Evolutionary conservation across 163 green algal genomes (phyloP), one percentile per base, ranked within the genome.

Genomic region (Scenedesmus sp.): DNA sequence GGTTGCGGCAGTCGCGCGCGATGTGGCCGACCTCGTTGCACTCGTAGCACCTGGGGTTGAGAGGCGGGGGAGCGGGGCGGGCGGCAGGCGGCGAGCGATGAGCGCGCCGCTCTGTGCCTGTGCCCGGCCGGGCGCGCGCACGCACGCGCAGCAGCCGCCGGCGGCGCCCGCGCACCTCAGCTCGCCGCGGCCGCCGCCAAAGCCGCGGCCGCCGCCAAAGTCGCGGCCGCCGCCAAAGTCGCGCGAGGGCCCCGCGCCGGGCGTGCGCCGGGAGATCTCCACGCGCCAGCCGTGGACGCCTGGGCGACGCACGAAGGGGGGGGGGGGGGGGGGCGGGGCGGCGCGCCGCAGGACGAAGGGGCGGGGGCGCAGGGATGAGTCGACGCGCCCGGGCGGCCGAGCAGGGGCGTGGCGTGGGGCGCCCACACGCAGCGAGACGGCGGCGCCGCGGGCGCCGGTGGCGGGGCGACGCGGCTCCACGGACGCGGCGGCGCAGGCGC

Each of bases 11-110:
- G 66, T 89, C 84, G n/a, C 84, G 71, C 0, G 84, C 84, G 20
- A 87, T 79, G 73, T 89, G 84, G 4, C 84, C 84, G 22, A 87
- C 42, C 69, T 89, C 84, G 31, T 83, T 78, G 60, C 84, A 89
- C 34, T 87, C 78, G 58, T 86, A 89, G 78, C 84, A 89, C 56
- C 80, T 85, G 48, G 18, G 33, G 34, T 20, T 29, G 34, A 2
- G 9, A 4, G 22, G 53, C 9, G n/a, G 53, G 53, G 58, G 5
- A 54, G 29, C n/a, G 56, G 24, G n/a, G 58, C 54, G 36, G 24
- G 4, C 20, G 22, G 26, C 14, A 34, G 56, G 18, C 24, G 56
- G 24, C 20, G 26, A 13, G 24, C 26, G 53, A 20, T 18, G 18
- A 28, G 22, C 31, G 53, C 39, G 6, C 7, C 10, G 39, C 39